Base-by-base conservation (phyloP, 495 filamentous ascomycete species). In the Trichoderma erinaceum region DNA sequence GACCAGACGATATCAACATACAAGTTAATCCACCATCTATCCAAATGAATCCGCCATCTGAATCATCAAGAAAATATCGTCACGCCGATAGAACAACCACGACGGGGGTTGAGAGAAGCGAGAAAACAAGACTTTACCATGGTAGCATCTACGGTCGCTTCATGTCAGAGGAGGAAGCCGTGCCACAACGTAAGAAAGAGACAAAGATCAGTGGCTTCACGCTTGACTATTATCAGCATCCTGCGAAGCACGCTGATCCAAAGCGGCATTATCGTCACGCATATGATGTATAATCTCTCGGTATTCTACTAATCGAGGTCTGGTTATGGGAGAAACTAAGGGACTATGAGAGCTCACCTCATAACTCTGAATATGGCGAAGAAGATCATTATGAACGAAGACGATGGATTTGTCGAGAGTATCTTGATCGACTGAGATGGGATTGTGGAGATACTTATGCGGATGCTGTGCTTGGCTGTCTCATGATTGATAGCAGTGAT, bases 271-370 rank as follows among this genome's bases (percentile, higher is more conserved):
- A 67, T 44, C 44, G 66, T 50, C 46, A 27, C 43, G 66, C 66
- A 38, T 67, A 44, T 67, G 66, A 67, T 35, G 66, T 67, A 3
- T 67, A 67, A 44, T 67, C 66, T 8, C 66, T 67, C 16, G 66
- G 66, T 29, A 38, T 67, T 23, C 16, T 44, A 2, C 44, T 67
- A 27, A 2, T 67, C 1, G 66, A 67, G 25, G 44, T 67, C 66
- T n/a, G 66, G 43, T 10, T 46, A 46, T 46, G 43, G 43, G 43
- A 46, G 8, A 46, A 46, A 18, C 43, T 46, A 10, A 12, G 18
- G 43, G 43, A 46, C 43, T 46, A 12, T 10, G 43, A 46, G 12
- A 18, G 41, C 10, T 44, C 41, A 11, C 41, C 16, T 44, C 41
- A 44, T 44, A 44, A 15, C 41, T 2, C 41, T 15, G 41, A 0